A percentile compares a stretch with the other conserved stretches of the same genome.
Conservation (phyloP, 768 basidiomycete species). For the Termitomyces sp. region DNA sequence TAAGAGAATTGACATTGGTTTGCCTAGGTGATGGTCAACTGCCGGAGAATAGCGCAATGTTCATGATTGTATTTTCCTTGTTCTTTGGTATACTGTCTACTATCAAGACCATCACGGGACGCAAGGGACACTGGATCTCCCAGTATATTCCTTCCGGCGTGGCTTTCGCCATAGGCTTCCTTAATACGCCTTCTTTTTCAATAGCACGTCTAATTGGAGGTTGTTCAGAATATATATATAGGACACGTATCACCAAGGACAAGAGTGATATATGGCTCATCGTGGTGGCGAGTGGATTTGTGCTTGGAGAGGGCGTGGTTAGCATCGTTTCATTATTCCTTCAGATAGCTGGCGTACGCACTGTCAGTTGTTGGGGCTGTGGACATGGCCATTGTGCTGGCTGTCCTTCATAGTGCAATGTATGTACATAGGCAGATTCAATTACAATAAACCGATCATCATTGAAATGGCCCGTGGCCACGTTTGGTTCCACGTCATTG, state of each 20-base stretch:
- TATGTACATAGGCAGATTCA: background rate
- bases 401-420: constrained; percentile 37
- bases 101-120: constrained; percentile 55
- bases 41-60: constrained; percentile 64
- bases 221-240: constrained; percentile 67
- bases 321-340: constrained; percentile 76
- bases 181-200: constrained; percentile 94
- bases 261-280: constrained; percentile 68
- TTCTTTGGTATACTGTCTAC: constrained; percentile 65
- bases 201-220: constrained; percentile 90
- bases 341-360: constrained; percentile 68
- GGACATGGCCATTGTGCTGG: constrained; percentile 66
- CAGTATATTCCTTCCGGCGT: constrained; percentile 89
- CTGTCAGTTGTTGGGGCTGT: constrained; percentile 86
- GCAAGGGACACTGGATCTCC: constrained; percentile 45
- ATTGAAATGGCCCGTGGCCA: constrained; percentile 9
- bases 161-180: constrained; percentile 92
- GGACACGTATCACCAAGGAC: constrained; percentile 44
- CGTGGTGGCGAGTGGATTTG: constrained; percentile 91
- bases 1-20: constrained; percentile 15
- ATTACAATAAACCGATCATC: background rate
- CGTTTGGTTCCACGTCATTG: constrained; percentile 31
- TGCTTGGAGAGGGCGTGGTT: constrained; percentile 89
- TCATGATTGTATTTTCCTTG: constrained; percentile 76
- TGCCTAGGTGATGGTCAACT: constrained; percentile 71